These are phyloP conservation scores for Papiliotrema laurentii DNA, from an alignment of 1,284 basidiomycete genomes.

Conservation along the genomic window DNA sequence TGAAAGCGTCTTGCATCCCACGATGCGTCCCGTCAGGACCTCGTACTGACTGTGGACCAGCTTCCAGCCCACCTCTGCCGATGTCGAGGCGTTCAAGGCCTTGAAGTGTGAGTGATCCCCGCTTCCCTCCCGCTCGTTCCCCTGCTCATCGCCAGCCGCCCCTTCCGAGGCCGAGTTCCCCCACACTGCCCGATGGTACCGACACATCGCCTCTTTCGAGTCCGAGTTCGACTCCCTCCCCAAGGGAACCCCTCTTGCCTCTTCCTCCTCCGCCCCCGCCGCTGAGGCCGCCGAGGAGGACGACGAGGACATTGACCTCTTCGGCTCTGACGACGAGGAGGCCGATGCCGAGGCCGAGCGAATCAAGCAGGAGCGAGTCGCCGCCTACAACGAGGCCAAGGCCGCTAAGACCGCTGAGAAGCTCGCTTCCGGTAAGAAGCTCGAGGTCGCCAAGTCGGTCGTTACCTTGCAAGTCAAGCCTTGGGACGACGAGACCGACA, in stretches of 20 bases:
- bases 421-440: constrained; percentile 57
- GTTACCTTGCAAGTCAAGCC: constrained; percentile 93
- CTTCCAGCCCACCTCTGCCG: constrained; percentile 91
- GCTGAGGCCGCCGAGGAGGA: constrained; percentile 57
- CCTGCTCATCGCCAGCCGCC: constrained; percentile 52
- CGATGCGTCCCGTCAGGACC: constrained; percentile 10
- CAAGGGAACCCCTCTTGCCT: constrained; percentile 77
- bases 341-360: constrained; percentile 84
- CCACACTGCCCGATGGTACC: constrained; percentile 88
- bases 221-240: constrained; percentile 72
- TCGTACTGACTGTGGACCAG: constrained; percentile 51
- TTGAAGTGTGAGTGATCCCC: constrained; percentile 28
- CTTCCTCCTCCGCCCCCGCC: constrained; percentile 55
- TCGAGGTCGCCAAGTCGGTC: constrained; percentile 69
- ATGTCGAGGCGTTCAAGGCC: constrained; percentile 88
- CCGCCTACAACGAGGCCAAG: constrained; percentile 90
- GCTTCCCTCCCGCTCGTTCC: too few relatives aligned
- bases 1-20: too few relatives aligned
- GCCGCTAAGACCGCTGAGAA: constrained; percentile 69
- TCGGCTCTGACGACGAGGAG: constrained; percentile 79
- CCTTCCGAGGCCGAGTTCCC: constrained; percentile 68
- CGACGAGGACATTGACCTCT: constrained; percentile 91
- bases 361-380: constrained; percentile 92
- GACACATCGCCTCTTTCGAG: constrained; percentile 82
- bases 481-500: constrained; percentile 99